These are phyloP conservation scores for Septoria petroselini DNA, from an alignment of 2,329 filamentous ascomycete genomes.

Conservation along the genomic window DNA sequence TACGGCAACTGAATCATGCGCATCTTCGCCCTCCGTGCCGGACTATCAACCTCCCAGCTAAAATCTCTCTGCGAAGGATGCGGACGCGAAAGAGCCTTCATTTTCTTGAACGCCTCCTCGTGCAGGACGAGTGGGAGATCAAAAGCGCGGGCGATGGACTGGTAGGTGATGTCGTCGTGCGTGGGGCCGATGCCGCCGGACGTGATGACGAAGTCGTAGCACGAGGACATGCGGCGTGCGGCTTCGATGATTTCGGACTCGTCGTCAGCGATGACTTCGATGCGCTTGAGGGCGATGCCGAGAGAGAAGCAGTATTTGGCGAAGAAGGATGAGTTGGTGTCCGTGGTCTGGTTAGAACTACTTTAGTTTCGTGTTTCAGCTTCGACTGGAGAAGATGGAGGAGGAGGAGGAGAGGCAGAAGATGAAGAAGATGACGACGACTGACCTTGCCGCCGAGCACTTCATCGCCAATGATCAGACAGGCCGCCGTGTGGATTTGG, in stretches of 20 bases:
- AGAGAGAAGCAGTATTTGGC: conserved; percentile 65
- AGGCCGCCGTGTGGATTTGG: conserved; percentile 83
- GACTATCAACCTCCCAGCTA: conserved; percentile 78
- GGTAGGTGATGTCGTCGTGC: conserved; percentile 97
- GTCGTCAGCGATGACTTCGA: conserved; percentile 93
- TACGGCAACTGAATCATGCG: conserved; percentile 87
- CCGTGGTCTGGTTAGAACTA: conserved; percentile 52
- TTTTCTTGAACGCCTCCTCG: conserved; percentile 70
- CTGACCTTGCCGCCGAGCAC: conserved; percentile 88
- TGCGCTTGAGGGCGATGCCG: conserved; percentile 69
- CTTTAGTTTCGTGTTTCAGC: too few relatives aligned
- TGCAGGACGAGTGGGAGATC: conserved; percentile 72
- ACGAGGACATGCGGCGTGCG: conserved; percentile 77
- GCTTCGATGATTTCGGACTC: conserved; percentile 87
- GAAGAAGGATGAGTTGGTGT: conserved; percentile 64
- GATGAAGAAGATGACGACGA: too few relatives aligned
- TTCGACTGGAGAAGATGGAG: too few relatives aligned
- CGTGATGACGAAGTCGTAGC: conserved; percentile 93
- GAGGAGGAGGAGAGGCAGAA: too few relatives aligned
- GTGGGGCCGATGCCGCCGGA: conserved; percentile 95
- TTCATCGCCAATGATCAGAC: conserved; percentile 95
- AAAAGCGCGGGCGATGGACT: conserved; percentile 89
- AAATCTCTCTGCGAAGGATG: conserved; percentile 68
- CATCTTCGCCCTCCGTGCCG: conserved; percentile 73
- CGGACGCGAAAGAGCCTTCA: conserved; percentile 76